These are phyloP conservation scores for Paecilomyces niveus DNA, from an alignment of 2,329 filamentous ascomycete genomes.

Conservation along the genomic window DNA sequence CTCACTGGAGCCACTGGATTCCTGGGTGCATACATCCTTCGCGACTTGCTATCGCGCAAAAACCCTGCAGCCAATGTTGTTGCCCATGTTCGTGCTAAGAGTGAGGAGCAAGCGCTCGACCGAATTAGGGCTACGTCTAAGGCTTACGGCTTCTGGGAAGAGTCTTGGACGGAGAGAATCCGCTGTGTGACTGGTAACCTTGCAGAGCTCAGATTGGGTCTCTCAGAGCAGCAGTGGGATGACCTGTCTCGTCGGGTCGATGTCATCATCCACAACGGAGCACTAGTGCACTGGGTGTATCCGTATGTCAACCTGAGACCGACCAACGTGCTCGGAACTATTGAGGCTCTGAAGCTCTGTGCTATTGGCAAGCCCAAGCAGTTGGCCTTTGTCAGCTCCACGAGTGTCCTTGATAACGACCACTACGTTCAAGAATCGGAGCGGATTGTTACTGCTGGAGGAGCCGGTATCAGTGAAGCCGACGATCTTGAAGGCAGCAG, in stretches of 20 bases:
- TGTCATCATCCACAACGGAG: conserved; percentile 75
- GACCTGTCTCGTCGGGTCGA: conserved; percentile 60
- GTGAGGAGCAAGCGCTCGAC: conserved; percentile 51
- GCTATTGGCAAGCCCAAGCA: conserved; percentile 69
- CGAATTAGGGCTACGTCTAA: conserved; percentile 61
- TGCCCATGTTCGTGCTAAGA: conserved; percentile 66
- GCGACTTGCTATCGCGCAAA: conserved; percentile 61
- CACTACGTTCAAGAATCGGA: conserved; percentile 71
- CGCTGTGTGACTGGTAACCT: conserved; percentile 67
- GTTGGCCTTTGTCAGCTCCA: conserved; percentile 77
- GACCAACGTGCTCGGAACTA: conserved; percentile 73
- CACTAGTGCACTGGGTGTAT: conserved; percentile 70
- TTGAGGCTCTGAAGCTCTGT: conserved; percentile 70
- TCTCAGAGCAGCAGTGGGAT: conserved; percentile 61
- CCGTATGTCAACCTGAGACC: conserved; percentile 65
- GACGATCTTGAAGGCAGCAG: conserved; percentile 74
- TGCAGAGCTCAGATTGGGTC: conserved; percentile 62
- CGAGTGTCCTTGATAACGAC: conserved; percentile 72
- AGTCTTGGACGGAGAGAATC: conserved; percentile 56
- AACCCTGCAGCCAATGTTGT: conserved; percentile 56
- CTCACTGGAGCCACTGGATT: conserved; percentile 89
- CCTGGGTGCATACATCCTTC: conserved; percentile 71
- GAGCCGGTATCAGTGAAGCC: conserved; percentile 60
- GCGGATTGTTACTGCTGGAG: conserved; percentile 53
- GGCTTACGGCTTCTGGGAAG: conserved; percentile 72